Base-by-base conservation (phyloP, 345 rosid species). In the Eucalyptus leucophloia region DNA sequence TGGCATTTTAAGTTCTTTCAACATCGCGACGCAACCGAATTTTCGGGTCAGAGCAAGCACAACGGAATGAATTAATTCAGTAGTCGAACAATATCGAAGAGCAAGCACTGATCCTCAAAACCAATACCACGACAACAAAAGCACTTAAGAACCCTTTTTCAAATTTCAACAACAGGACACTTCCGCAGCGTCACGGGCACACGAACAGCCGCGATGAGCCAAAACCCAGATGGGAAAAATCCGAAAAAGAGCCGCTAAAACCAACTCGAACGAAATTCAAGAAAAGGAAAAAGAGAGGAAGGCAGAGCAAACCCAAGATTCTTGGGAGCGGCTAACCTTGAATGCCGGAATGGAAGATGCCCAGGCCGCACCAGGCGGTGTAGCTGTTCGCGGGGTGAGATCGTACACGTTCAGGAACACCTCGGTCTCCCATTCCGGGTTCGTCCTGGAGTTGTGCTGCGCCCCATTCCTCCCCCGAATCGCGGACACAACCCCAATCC, bases 341-440 rank as follows among this genome's bases (percentile, higher is more conserved):
- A 92, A 98, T 92, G 91, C 98, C 99, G 34, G 99, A 97, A 94
- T 97, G 99, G 90, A 94, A 98, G 40, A 98, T 95, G 49, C 99
- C 99, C 44, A 97, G 94, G 80, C 99, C 99, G 88, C 97, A 90
- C 99, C 98, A 98, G 91, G 92, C 93, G 87, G 95, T 95, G 89
- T 98, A 98, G 88, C 91, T 91, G 91, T 98, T 98, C 91, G 93
- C n/a, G 32, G 96, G 87, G 96, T 95, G 72, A 97, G 99, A 93
- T 98, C 99, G 91, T 98, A 98, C 37, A 97, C 95, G 89, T 98
- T 96, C 87, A 98, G 92, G 56, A 91, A 17, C 92, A 98, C 98
- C 80, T 90, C 92, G 42, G 93, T 91, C 87, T 92, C 92, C 23
- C 45, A 53, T 77, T 88, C 91, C 24, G 91, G 90, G 90, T 90